A percentile compares a stretch with the other conserved stretches of the same genome.
phyloP scores from a whole-genome alignment of 1,284 basidiomycete genomes.

The Apiotrichum montevideense region DNA sequence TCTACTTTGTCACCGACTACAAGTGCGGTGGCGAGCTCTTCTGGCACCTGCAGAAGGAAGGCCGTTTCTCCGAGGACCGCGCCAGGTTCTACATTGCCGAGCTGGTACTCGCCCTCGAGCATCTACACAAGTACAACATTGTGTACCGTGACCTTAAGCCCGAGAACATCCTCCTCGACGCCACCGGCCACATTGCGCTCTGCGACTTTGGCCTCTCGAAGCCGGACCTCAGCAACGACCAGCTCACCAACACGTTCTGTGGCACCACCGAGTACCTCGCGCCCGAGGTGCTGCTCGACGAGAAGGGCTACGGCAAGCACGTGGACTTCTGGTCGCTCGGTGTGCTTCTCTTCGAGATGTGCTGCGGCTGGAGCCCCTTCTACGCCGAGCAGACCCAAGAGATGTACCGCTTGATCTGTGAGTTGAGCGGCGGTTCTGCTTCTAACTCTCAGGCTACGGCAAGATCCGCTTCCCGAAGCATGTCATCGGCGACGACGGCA shows the following conservation, averaged over 20 bases:
- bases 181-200: slow-evolving; percentile 91
- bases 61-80: slow-evolving; percentile 82
- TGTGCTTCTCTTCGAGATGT: slow-evolving; percentile 92
- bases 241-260: slow-evolving; percentile 96
- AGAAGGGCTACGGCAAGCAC: slow-evolving; percentile 96
- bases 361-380: slow-evolving; percentile 99
- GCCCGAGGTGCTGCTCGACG: slow-evolving; percentile 96
- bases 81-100: slow-evolving; percentile 95
- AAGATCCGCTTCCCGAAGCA: slow-evolving; percentile 94
- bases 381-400: slow-evolving; percentile 99
- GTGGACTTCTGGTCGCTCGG: slow-evolving; percentile 99
- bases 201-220: slow-evolving; percentile 98
- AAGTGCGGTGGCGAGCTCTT: slow-evolving; percentile 98
- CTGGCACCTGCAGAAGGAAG: slow-evolving; percentile 95
- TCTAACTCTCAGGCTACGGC: slow-evolving; percentile 51
- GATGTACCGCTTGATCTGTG: slow-evolving; percentile 97
- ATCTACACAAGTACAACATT: slow-evolving; percentile 94
- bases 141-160: slow-evolving; percentile 96
- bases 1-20: slow-evolving; percentile 98
- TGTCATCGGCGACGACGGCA: slow-evolving; percentile 95
- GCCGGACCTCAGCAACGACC: slow-evolving; percentile 85
- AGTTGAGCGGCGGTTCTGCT: not conserved
- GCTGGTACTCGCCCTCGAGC: slow-evolving; percentile 85
- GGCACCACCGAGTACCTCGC: slow-evolving; percentile 97
- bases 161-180: slow-evolving; percentile 94